Base-by-base conservation (phyloP, 352 stramenopile genomes). In the Phytophthora citricola region DNA sequence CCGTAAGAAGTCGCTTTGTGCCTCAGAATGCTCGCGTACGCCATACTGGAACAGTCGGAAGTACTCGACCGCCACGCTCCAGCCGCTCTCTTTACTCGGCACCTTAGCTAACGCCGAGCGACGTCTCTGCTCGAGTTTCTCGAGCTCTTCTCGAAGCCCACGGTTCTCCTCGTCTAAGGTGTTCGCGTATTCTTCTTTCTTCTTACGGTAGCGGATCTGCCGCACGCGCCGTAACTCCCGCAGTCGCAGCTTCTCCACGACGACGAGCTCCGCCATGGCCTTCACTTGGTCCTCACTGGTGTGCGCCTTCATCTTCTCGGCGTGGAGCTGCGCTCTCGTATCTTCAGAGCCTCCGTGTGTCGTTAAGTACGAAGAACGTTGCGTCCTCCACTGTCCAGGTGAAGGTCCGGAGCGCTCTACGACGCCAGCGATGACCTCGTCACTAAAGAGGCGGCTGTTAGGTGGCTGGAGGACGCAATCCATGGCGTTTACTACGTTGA, bases 201-300 rank as follows among this genome's bases (percentile, higher is more conserved):
- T 68, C 45, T 63, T 58, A 1, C 44, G 34, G 27, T 63, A 68
- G 2, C 52, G 52, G 41, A 68, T 46, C 20, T 68, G 60, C 9
- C 60, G n/a, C 17, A 48, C 4, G 7, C 46, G 57, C 20, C 57
- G 57, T 10, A 65, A 11, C 10, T 65, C 57, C 2, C 57, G 57
- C 1, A 38, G 3, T n/a, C 29, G 39, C 26, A 26, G 0, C 39
- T 59, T 15, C 15, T 41, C 27, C 2, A 14, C 10, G 4, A 15
- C 6, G 4, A 22, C n/a, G 12, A 52, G 27, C 26, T 40, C 12
- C 5, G 14, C 14, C 9, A 27, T 29, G 22, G 41, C 41, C 3
- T 32, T 48, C 1, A 5, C 26, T 20, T 43, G 12, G 3, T 43
- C 38, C 1, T 36, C 31, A 14, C 31, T 36, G 8, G 31, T 36